Base-by-base conservation (phyloP, 2,329 filamentous ascomycete species). In the Diaporthe vexans region DNA sequence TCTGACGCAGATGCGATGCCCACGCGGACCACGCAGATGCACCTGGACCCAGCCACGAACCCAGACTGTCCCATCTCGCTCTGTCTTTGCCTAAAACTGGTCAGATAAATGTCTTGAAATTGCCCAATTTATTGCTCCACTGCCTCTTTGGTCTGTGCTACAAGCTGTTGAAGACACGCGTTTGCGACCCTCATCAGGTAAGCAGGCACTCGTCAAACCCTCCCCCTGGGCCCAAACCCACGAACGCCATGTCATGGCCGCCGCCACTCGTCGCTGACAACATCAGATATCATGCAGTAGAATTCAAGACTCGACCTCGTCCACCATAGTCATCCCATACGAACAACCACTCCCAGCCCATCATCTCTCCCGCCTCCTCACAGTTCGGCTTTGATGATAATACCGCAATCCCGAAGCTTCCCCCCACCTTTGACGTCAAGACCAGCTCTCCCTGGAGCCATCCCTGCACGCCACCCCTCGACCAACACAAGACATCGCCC, bases 401-500 rank as follows among this genome's bases (percentile, higher is more conserved):
- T 29, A 71, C 57, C n/a, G 48, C 57, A 59, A 74, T n/a, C 29
- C 58, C 68, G 33, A 72, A 43, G 57, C 48, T 24, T 40, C 63
- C 70, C 43, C 51, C 70, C 70, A 72, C 69, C 69, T 43, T 71
- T 72, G 70, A 72, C 70, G 70, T 72, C 70, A 72, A 72, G 63
- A 68, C 70, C 54, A 58, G 33, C 48, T 51, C 70, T 54, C 57
- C 48, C 29, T 51, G 24, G 40, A 46, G 69, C 29, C 40, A 72
- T 63, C 70, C 70, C 70, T 72, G 70, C 57, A 63, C 57, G n/a
- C 19, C 33, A 21, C 35, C n/a, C 24, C n/a, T 37, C 46, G 57
- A 63, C 69, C 33, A 72, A 54, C 33, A 40, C 37, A 15, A 40
- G 37, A 52, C 68, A 71, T 26, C 54, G 52, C 33, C 29, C 69